Conservation (phyloP, 805 yeast genomes). For the Schizosaccharomyces octosporus region DNA sequence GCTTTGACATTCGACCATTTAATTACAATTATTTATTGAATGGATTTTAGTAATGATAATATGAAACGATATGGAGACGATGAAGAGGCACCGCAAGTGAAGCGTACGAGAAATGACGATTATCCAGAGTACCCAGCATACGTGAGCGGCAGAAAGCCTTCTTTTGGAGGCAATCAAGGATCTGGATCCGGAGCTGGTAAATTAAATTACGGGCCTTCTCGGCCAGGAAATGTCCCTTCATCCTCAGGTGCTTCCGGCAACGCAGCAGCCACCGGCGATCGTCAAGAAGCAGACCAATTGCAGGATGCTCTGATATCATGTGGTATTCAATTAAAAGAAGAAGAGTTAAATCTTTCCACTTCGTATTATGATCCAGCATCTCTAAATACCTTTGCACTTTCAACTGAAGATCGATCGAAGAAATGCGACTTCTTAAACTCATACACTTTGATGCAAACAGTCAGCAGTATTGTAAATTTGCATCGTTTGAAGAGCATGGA, state of each 20-base stretch:
- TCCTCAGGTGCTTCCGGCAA: not conserved
- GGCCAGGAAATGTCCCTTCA: not conserved
- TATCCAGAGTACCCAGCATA: not conserved
- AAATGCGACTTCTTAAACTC: not conserved
- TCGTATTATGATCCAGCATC: not conserved
- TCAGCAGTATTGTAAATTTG: not conserved
- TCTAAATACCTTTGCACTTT: not conserved
- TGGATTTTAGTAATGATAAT: not conserved
- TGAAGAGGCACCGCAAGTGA: no score
- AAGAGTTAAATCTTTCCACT: not conserved
- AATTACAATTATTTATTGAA: not conserved
- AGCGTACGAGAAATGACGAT: no score
- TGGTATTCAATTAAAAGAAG: conserved; percentile 1
- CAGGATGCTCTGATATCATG: conserved; percentile 1
- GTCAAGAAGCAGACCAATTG: not conserved
- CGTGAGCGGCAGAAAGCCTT: not conserved
- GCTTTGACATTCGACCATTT: no score
- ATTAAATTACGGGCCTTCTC: no score
- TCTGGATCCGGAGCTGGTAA: not conserved
- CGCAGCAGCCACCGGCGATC: not conserved
- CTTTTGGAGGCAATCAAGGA: not conserved
- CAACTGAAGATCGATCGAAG: not conserved
- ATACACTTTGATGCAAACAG: not conserved
- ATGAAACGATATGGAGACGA: not conserved
- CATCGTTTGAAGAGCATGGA: not conserved